Evolutionary conservation across 768 basidiomycete species (phyloP), one percentile per base, ranked within the genome.

Genomic region (Tulasnella sp.): DNA sequence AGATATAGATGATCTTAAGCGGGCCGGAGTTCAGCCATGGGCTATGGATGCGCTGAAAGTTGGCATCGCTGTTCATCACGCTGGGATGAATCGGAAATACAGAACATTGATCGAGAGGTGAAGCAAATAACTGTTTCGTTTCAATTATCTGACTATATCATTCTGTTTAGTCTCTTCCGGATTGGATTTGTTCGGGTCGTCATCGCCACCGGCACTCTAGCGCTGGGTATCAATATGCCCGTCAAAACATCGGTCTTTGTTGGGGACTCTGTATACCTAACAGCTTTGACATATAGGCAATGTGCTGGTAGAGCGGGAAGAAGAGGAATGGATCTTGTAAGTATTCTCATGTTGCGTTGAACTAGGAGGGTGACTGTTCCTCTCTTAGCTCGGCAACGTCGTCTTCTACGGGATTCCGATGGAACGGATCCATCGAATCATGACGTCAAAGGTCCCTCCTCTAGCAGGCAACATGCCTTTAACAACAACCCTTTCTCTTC

Each of bases 141-240:
- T 20, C 32, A 57, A 1, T 37, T 2, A 11, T 1, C 55, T 67
- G 15, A 26, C 40, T n/a, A 13, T 15, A 20, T 48, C 18, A 11
- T 42, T 76, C 29, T 32, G 35, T 0, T 5, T 10, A 90, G 89
- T 79, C 82, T 91, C 67, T 92, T 91, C 82, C 88, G 91, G 29
- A 84, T 85, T 39, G 90, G 91, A 1, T 90, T 88, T 79, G 79
- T 93, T 67, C 88, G 89, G 26, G 89, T 93, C 7, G 85, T 92
- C 42, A 88, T 93, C 79, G 88, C 92, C 13, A 92, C 91, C 77
- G 88, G 89, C 0, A 92, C 91, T 6, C 85, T 92, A 76, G 91
- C 92, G 0, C 85, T 93, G 18, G 92, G 92, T 78, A 93, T 93
- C 81, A 93, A 93, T 81, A 91, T 91, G 0, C 92, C 92, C 0